Evolutionary conservation across 2,329 filamentous ascomycete genomes (phyloP).

Genomic region (Teratosphaeria gauchensis): DNA sequence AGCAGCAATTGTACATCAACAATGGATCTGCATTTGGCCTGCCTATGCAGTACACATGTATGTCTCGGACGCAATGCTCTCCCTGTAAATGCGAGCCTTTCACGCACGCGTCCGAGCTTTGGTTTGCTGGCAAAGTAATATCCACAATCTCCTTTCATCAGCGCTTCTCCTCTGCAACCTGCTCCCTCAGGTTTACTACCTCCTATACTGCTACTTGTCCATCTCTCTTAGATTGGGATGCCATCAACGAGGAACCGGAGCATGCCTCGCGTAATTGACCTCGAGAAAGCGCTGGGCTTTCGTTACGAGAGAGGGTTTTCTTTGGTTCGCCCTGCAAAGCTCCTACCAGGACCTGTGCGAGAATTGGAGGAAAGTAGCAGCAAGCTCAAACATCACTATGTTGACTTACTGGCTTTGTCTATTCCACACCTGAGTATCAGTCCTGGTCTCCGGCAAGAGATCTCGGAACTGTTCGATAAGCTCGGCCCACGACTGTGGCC

Average conservation of each 20-base stretch:
- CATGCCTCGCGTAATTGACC: no score
- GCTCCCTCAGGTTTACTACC: no score
- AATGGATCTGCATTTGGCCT: no score
- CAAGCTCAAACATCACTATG: neutral
- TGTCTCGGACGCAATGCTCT: neutral
- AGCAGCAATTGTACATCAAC: no score
- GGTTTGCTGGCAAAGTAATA: no score
- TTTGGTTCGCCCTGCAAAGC: neutral
- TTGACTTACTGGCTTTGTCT: neutral
- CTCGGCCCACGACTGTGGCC: neutral
- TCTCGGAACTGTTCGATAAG: neutral
- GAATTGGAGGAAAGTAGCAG: neutral
- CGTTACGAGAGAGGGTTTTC: neutral
- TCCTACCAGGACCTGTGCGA: neutral
- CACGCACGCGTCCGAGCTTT: neutral
- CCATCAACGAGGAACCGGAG: no score
- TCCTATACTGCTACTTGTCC: no score
- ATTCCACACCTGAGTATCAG: neutral
- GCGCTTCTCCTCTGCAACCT: no score
- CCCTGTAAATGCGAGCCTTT: no score
- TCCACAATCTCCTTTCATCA: no score
- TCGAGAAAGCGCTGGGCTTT: neutral
- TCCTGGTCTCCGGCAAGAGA: neutral
- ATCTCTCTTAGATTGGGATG: no score
- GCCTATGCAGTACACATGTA: neutral